Evolutionary conservation across 2,329 filamentous ascomycete species (phyloP), one percentile per base, ranked within the genome.

Genomic region (Fusarium globosum): DNA sequence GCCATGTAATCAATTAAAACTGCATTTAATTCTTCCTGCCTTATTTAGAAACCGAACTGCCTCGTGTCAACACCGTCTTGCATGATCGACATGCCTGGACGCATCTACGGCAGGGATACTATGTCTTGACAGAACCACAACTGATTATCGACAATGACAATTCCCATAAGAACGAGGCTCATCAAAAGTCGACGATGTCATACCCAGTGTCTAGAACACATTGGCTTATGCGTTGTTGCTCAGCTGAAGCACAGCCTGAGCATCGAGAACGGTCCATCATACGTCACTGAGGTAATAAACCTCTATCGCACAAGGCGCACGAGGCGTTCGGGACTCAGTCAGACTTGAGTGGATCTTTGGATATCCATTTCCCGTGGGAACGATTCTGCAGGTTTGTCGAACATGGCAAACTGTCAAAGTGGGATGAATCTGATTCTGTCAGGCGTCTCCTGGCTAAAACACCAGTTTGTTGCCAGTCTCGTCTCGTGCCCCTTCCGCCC

Each of bases 231-330:
- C 63, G 66, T 65, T 72, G 69, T 71, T 21, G 33, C 35, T 33
- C 36, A 38, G 57, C 53, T 68, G 64, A 60, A 66, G 64, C 61
- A 64, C 45, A 71, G 65, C 71, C 72, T 60, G 67, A 66, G 73
- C 65, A 65, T 77, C 76, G 77, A 78, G 76, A 78, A 78, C 76
- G 74, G 73, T 65, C 76, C 38, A 69, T 58, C 53, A 28, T 73
- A 77, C 76, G 76, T 78, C 76, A 78, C 64, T 71, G 67, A 77
- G 58, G 74, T 42, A 51, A 65, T 43, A 61, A 68, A n/a, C 65
- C 59, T 60, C 41, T 39, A 33, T 59, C 26, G 51, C 46, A 46
- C 57, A 70, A 46, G 65, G 52, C 46, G 56, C 21, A 43, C 57
- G 53, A 61, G 26, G 52, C 42, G 49, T 61, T 41, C 21, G 42